phyloP scores from a whole-genome alignment of 768 basidiomycete species.

The Pilatotrama ljubarskyi region DNA sequence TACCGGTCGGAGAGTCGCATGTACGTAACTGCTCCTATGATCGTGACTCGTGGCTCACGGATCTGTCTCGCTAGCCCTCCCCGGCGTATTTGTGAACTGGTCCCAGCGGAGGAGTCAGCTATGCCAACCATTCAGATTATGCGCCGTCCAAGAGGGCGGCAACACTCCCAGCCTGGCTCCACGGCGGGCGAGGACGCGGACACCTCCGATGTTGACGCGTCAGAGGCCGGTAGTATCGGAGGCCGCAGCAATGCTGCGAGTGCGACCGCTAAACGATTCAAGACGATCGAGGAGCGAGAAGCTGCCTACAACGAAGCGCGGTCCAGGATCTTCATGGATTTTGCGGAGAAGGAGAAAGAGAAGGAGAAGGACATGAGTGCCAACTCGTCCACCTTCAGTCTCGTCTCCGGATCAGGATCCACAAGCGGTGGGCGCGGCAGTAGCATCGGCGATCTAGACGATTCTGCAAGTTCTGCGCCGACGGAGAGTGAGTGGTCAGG shows the following conservation, averaged over 20 bases:
- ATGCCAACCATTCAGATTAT: conserved; percentile 90
- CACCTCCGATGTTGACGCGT: conserved; percentile 76
- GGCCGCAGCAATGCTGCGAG: conserved; percentile 65
- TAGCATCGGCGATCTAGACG: conserved; percentile 66
- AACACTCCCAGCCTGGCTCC: conserved; percentile 73
- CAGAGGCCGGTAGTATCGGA: conserved; percentile 78
- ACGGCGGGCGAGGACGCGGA: conserved; percentile 76
- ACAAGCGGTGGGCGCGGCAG: conserved; percentile 55
- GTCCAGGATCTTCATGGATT: conserved; percentile 82
- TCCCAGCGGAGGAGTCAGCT: conserved; percentile 66
- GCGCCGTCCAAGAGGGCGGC: conserved; percentile 61
- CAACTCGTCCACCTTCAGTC: conserved; percentile 73
- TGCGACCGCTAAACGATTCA: conserved; percentile 59
- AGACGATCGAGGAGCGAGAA: conserved; percentile 83
- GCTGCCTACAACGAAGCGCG: conserved; percentile 89
- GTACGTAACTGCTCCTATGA: conserved; percentile 45
- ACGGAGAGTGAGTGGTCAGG: conserved; percentile 85
- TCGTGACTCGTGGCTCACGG: conserved; percentile 10
- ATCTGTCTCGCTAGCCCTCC: conserved; percentile 50
- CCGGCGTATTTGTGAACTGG: conserved; percentile 72
- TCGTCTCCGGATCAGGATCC: conserved; percentile 67
- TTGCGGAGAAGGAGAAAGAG: conserved; percentile 59
- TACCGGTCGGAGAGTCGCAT: conserved; percentile 68
- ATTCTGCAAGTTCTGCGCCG: conserved; percentile 66
- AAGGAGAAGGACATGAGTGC: conserved; percentile 74